Evolutionary conservation across 768 basidiomycete species (phyloP).

Genomic region (Suillus decipiens): DNA sequence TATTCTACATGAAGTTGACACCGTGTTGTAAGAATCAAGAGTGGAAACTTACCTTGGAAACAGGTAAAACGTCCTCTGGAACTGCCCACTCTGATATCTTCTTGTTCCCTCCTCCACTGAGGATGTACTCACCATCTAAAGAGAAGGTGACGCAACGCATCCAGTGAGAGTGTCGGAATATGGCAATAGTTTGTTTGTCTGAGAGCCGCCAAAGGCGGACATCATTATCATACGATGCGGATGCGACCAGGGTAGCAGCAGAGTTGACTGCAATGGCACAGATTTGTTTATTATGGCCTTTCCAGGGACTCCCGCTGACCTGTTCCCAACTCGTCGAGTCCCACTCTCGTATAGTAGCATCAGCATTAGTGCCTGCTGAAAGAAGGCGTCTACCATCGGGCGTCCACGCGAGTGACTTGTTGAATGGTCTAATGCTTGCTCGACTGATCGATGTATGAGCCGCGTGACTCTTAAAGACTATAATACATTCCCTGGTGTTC

Average conservation of each 20-base stretch:
- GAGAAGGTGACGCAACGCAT: background rate
- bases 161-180: background rate
- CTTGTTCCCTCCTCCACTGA: background rate
- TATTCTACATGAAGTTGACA: background rate
- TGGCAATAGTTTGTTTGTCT: background rate
- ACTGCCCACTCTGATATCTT: slow-evolving; percentile 1
- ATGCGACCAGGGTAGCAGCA: background rate
- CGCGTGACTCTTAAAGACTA: background rate
- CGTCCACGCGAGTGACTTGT: background rate
- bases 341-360: background rate
- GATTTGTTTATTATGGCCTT: background rate
- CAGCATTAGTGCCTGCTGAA: background rate
- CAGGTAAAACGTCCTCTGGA: background rate
- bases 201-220: background rate
- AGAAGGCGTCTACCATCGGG: background rate
- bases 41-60: background rate
- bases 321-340: background rate
- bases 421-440: background rate
- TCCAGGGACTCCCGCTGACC: background rate
- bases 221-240: background rate
- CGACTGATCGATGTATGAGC: background rate
- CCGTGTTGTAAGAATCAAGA: background rate
- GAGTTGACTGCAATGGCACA: background rate
- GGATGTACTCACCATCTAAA: background rate
- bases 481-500: background rate